Evolutionary conservation across 768 basidiomycete genomes (phyloP).

Genomic region (Termitomyces sp.): DNA sequence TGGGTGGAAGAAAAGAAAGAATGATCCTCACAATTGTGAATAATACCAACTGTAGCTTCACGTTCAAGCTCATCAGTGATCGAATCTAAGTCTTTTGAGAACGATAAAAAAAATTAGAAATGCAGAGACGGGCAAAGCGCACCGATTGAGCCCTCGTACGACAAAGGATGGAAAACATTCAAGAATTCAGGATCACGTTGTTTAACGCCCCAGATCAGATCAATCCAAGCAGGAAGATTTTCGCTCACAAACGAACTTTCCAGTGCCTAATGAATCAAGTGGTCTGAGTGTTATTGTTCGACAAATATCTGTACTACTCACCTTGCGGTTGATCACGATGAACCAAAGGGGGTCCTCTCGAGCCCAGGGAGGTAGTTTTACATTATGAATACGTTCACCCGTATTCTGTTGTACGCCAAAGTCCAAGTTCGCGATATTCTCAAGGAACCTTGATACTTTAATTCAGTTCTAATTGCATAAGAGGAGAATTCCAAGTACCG

Average conservation of each 20-base stretch:
- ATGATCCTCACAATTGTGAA: slow-evolving; percentile 76
- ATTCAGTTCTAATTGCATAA: neutral
- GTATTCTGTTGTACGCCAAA: slow-evolving; percentile 70
- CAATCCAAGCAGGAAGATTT: slow-evolving; percentile 85
- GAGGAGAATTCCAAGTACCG: slow-evolving; percentile 15
- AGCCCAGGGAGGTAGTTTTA: slow-evolving; percentile 90
- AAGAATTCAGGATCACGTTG: slow-evolving; percentile 72
- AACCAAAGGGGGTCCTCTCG: slow-evolving; percentile 80
- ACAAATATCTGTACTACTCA: slow-evolving; percentile 17
- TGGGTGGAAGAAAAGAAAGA: neutral
- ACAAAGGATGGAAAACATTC: slow-evolving; percentile 91
- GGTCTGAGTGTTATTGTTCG: neutral
- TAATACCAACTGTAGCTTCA: slow-evolving; percentile 91
- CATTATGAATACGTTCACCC: slow-evolving; percentile 80
- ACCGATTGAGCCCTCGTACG: slow-evolving; percentile 90
- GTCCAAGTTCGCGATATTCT: slow-evolving; percentile 74
- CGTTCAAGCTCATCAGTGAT: slow-evolving; percentile 85
- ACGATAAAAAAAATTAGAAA: neutral
- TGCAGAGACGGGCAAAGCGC: slow-evolving; percentile 3
- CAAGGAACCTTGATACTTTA: slow-evolving; percentile 57
- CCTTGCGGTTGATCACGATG: slow-evolving; percentile 69
- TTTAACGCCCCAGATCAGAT: slow-evolving; percentile 87
- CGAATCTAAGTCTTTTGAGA: slow-evolving; percentile 63
- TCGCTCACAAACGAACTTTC: slow-evolving; percentile 87
- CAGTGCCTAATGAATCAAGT: slow-evolving; percentile 49